Base-by-base conservation (phyloP, 2,329 filamentous ascomycete species). In the Boeremia exigua region DNA sequence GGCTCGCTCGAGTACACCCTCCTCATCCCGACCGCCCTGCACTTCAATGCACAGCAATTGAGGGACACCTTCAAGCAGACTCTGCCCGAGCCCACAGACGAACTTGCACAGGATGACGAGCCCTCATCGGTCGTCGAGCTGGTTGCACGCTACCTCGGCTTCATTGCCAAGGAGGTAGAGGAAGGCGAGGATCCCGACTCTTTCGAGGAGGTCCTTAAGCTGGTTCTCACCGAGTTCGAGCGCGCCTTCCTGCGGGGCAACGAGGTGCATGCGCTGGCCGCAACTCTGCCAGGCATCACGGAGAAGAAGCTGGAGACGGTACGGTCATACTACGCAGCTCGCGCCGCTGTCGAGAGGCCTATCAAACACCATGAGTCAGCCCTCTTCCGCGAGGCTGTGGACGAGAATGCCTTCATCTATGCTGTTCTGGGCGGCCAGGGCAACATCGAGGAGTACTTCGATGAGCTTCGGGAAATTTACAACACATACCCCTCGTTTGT, bases 361-460 rank as follows among this genome's bases (percentile, higher is more conserved):
- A 94, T 97, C 74, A 93, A 92, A 79, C 86, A 91, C 27, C 94
- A 99, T 75, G 91, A 96, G 74, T 98, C 96, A 36, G 96, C 95
- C 32, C 84, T 99, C 42, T 86, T 97, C 72, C 86, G 95, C 65
- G 94, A 95, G 46, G 92, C 92, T 9, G 88, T 90, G 42, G 93
- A 97, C 60, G 88, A 86, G 59, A 87, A 88, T 52, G 93, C 93
- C 50, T 88, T 86, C 67, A 86, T 99, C 57, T 99, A 96, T 81
- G 93, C 88, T 63, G 92, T 99, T 59, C 96, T 98, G 66, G 95
- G 95, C 57, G 95, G 95, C 6, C 95, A 99, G 77, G 95, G 95
- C 68, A 99, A 99, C 78, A 98, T 99, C 62, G 94, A 99, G 78
- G 96, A 99, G 79, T 99, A 99, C 79, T 99, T 99, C 71, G 94